Evolutionary conservation across 768 basidiomycete genomes (phyloP).

Genomic region (Zangia roseola): DNA sequence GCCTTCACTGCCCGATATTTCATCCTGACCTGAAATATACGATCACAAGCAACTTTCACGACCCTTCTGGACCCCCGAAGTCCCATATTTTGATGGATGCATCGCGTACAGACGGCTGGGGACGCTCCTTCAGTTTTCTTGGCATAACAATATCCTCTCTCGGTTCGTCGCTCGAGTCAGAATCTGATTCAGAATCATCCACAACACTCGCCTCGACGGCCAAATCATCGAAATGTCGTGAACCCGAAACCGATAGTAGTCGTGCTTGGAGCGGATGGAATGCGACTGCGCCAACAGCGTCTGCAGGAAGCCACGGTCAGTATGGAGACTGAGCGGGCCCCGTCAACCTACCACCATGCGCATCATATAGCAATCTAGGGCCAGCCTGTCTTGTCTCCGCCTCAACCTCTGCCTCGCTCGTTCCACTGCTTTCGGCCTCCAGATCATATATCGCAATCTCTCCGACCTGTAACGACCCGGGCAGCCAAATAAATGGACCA

Average conservation of each 20-base stretch:
- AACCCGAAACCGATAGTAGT: slow-evolving; percentile 71
- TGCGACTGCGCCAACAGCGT: slow-evolving; percentile 68
- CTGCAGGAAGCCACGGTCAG: slow-evolving; percentile 36
- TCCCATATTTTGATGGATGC: slow-evolving; percentile 30
- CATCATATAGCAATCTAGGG: slow-evolving; percentile 43
- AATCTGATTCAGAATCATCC: slow-evolving; percentile 15
- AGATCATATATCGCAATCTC: slow-evolving; percentile 60
- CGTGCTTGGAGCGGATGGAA: slow-evolving; percentile 67
- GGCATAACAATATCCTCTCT: neutral
- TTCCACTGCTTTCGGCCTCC: neutral
- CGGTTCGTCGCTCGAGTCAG: slow-evolving; percentile 12
- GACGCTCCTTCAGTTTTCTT: slow-evolving; percentile 10
- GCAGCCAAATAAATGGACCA: too few relatives aligned
- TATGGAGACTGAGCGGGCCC: neutral
- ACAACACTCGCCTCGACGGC: neutral
- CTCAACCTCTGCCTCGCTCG: slow-evolving; percentile 1
- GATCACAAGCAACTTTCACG: neutral
- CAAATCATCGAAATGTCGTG: slow-evolving; percentile 57
- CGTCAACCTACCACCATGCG: slow-evolving; percentile 53
- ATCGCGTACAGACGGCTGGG: slow-evolving; percentile 22
- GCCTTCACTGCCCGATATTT: too few relatives aligned
- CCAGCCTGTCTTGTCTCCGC: slow-evolving; percentile 10
- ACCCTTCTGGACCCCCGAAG: neutral
- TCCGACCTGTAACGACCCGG: slow-evolving; percentile 46
- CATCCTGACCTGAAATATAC: neutral